Evolutionary conservation across 495 filamentous ascomycete species (phyloP).

Genomic region (Thermochaetoides thermophila): DNA sequence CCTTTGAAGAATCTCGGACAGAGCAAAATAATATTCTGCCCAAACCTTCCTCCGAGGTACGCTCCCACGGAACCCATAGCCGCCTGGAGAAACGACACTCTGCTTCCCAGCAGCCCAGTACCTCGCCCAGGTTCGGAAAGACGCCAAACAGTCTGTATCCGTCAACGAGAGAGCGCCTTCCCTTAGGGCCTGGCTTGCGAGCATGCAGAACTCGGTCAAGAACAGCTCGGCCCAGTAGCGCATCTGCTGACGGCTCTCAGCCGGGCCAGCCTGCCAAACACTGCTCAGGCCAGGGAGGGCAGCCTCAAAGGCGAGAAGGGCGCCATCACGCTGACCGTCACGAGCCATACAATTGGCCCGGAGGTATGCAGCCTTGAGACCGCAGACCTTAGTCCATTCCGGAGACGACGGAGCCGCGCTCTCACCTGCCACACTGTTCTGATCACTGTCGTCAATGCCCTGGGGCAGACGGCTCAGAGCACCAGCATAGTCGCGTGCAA

Average conservation of each 20-base stretch:
- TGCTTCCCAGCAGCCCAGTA: slow-evolving; percentile 33
- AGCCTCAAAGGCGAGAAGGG: slow-evolving; percentile 47
- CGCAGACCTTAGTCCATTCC: slow-evolving; percentile 66
- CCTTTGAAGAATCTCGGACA: slow-evolving; percentile 49
- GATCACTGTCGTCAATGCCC: too few relatives aligned
- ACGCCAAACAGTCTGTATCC: slow-evolving; percentile 33
- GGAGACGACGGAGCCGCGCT: too few relatives aligned
- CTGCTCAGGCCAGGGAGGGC: slow-evolving; percentile 43
- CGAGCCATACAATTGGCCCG: slow-evolving; percentile 54
- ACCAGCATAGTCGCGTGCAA: slow-evolving; percentile 47
- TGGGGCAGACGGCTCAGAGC: slow-evolving; percentile 46
- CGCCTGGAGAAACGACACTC: slow-evolving; percentile 25
- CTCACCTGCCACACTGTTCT: too few relatives aligned
- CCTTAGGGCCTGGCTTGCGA: slow-evolving; percentile 42
- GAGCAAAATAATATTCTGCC: slow-evolving; percentile 63
- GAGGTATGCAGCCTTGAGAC: slow-evolving; percentile 62
- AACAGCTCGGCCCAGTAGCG: slow-evolving; percentile 66
- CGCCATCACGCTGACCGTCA: slow-evolving; percentile 37
- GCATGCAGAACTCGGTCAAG: slow-evolving; percentile 53
- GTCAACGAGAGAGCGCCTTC: slow-evolving; percentile 28
- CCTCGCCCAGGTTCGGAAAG: slow-evolving; percentile 48
- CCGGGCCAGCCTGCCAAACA: slow-evolving; percentile 25
- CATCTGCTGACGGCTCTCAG: slow-evolving; percentile 37
- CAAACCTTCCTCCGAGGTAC: slow-evolving; percentile 48
- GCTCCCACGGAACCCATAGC: slow-evolving; percentile 30